These are phyloP conservation scores for Sequoiadendron giganteum DNA, from an alignment of 75 land plant genomes.

Conservation along the genomic window DNA sequence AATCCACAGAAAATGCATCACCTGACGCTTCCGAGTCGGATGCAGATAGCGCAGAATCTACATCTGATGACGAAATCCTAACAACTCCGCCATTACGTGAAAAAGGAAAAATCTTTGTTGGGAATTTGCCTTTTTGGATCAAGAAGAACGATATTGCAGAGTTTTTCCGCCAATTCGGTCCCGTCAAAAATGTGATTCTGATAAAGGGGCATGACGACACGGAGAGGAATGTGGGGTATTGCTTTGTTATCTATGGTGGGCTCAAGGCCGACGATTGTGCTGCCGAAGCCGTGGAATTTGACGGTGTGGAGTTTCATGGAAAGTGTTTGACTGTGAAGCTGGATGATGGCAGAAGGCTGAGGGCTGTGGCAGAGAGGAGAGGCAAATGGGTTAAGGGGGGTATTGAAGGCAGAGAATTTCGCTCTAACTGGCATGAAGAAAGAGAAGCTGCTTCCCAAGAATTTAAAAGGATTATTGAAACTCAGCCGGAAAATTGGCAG, in stretches of 20 bases:
- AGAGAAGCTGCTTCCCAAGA: slow-evolving; percentile 56
- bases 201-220: slow-evolving; percentile 64
- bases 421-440: slow-evolving; percentile 83
- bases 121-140: slow-evolving; percentile 75
- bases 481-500: slow-evolving; percentile 66
- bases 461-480: slow-evolving; percentile 58
- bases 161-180: slow-evolving; percentile 89
- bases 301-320: slow-evolving; percentile 92
- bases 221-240: slow-evolving; percentile 81
- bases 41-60: neutral
- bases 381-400: slow-evolving; percentile 56
- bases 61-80: neutral
- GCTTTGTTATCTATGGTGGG: slow-evolving; percentile 86
- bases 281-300: slow-evolving; percentile 79
- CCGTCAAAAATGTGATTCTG: slow-evolving; percentile 66
- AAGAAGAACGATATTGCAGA: slow-evolving; percentile 61
- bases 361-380: slow-evolving; percentile 47
- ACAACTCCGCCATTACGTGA: slow-evolving; percentile 32
- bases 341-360: slow-evolving; percentile 85
- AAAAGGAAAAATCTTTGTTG: slow-evolving; percentile 86
- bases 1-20: neutral
- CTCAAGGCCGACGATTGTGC: slow-evolving; percentile 62
- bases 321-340: slow-evolving; percentile 63
- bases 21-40: neutral
- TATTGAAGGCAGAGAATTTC: slow-evolving; percentile 27